Percentiles rank a stretch among this genome's conserved stretches.
Conservation (phyloP, 495 filamentous ascomycete species). For the Neurospora discreta region DNA sequence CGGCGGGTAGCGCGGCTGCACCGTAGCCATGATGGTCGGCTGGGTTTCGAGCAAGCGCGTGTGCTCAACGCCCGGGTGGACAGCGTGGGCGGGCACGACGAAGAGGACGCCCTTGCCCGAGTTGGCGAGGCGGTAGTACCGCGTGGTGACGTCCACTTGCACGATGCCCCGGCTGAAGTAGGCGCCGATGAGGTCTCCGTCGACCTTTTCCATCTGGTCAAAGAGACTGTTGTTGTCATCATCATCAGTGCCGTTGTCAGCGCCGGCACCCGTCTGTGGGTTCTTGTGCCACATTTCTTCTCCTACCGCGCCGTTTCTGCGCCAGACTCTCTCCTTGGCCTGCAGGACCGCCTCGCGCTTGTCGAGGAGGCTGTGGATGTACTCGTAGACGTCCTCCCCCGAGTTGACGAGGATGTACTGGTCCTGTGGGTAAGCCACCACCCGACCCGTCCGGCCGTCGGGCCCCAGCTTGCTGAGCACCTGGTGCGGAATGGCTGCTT, state of each 20-base stretch:
- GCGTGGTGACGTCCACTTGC: conserved; percentile 29
- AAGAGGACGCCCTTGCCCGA: conserved; percentile 33
- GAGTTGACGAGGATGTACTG: conserved; percentile 40
- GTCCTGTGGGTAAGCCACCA: conserved; percentile 38
- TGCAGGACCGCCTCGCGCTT: conserved; percentile 25
- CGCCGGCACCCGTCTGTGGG: background rate
- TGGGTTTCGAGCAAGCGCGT: conserved; percentile 30
- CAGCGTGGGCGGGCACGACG: conserved; percentile 35
- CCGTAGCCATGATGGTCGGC: conserved; percentile 34
- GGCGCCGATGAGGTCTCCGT: conserved; percentile 5
- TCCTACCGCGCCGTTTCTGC: conserved; percentile 21
- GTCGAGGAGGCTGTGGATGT: conserved; percentile 34
- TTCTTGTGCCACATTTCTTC: conserved; percentile 13
- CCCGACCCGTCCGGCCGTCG: conserved; percentile 26
- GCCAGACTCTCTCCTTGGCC: conserved; percentile 14
- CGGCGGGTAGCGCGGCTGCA: conserved; percentile 24
- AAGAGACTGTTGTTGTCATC: background rate
- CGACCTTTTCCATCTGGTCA: background rate
- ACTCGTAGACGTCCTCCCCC: conserved; percentile 34
- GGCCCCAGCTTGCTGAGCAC: conserved; percentile 22
- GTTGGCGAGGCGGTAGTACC: conserved; percentile 35
- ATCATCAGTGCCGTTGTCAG: background rate
- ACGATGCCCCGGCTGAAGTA: conserved; percentile 29
- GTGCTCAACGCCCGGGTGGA: conserved; percentile 30
- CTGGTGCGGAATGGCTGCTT: conserved; percentile 37